Evolutionary conservation across 129 eudicot genomes (phyloP), one percentile per base, ranked within the genome.

Genomic region (Heracleum sosnowskyi): DNA sequence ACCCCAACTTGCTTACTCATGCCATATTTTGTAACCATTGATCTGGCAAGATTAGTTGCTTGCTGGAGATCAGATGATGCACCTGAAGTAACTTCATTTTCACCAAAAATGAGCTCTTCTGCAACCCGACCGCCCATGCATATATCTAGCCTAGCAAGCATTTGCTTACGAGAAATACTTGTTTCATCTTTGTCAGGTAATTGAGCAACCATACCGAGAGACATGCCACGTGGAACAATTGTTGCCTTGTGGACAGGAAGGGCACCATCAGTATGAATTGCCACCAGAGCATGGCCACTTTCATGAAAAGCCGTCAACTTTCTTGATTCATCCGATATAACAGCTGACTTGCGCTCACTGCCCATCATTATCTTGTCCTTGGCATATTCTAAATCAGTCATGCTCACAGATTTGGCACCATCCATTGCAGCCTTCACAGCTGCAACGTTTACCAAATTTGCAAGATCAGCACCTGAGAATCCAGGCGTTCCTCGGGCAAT

Each of bases 351-450:
- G 16, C 98, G 92, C 85, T 95, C 98, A 69, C 91, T 91, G 0
- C 98, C 98, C 98, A 95, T 95, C 92, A 91, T 86, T 84, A 95
- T 90, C 74, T 85, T 91, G 85, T 95, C 98, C 82, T 95, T 95
- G 17, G 98, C 98, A 40, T 85, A 85, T 80, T 95, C 98, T 11
- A 95, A 92, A 76, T 95, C 96, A 26, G 63, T 82, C 97, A 91
- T 87, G 69, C 83, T 84, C 80, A 95, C 99, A 1, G 97, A 85
- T 78, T 92, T 90, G 49, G 99, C 94, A 72, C 99, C 99, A 42
- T 95, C 99, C 94, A 92, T 95, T 45, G 99, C 99, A n/a, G 99
- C 99, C 88, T 88, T 95, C 63, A 95, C 84, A 53, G 97, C 99
- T 8, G 99, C 99, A 55, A 95, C 83, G 34, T 95, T 95, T 24